A percentile compares a stretch with the other conserved stretches of the same genome.
Conservation (phyloP, 164 flowering plant genomes). For the Nymphaea thermarum region DNA sequence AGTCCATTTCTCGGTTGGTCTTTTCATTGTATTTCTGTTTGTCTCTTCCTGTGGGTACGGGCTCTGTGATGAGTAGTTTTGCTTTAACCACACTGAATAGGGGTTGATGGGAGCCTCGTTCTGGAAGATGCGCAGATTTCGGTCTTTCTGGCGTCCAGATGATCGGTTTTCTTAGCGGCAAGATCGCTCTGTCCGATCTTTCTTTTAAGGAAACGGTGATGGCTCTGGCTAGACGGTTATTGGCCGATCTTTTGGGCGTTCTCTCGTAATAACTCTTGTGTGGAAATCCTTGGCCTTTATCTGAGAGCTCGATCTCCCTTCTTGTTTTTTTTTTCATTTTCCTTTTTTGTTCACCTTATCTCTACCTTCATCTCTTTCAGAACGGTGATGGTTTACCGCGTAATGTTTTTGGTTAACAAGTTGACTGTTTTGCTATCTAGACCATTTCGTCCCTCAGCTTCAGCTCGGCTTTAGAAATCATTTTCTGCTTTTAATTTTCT, state of each 20-base stretch:
- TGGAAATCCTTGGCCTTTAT: constrained; percentile 6
- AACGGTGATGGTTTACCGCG: neutral
- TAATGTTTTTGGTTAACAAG: neutral
- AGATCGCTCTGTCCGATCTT: constrained; percentile 1
- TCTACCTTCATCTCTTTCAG: neutral
- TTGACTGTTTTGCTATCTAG: neutral
- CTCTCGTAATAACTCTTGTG: constrained; percentile 2
- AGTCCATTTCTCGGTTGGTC: neutral
- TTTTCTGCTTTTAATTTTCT: too few species aligned
- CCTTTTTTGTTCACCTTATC: neutral
- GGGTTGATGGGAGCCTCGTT: neutral
- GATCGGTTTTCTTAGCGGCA: constrained; percentile 2
- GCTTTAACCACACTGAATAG: constrained; percentile 14
- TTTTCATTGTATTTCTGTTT: neutral
- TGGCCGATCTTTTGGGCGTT: constrained; percentile 1
- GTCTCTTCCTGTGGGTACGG: neutral
- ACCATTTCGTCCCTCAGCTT: neutral
- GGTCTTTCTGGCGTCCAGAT: neutral
- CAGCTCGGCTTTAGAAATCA: neutral
- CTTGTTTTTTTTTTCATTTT: neutral
- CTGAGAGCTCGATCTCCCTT: constrained; percentile 6
- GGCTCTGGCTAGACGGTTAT: neutral
- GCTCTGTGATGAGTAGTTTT: constrained; percentile 9
- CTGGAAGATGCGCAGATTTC: neutral
- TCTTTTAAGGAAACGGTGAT: constrained; percentile 4